Base-by-base conservation (phyloP, 352 stramenopile genomes). In the Pythium brachiatum region DNA sequence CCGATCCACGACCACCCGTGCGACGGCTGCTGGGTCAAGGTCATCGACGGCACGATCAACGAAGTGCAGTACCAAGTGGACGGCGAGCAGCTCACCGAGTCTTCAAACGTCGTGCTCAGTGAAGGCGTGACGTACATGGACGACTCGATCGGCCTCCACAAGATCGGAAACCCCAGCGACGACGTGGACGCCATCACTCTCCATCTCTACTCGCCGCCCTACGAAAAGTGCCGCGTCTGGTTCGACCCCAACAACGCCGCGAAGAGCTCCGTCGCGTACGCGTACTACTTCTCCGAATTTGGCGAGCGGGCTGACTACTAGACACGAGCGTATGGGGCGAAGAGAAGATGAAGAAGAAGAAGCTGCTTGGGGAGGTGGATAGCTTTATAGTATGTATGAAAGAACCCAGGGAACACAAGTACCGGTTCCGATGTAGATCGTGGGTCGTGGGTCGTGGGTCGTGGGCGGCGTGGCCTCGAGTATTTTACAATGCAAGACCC, bases 1-100 rank as follows among this genome's bases (percentile, higher is more conserved):
- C 89, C 88, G 0, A 96, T 98, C 69, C 93, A 98, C 73, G 90
- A 98, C 73, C 93, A 98, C 74, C 92, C 88, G 43, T 92, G 81
- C 48, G 89, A 97, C 68, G 93, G 91, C 31, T 98, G 93, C 74
- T 97, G 89, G 89, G 78, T 97, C 62, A 87, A 93, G 34, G 74
- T 94, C 20, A 81, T 96, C 20, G 72, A 97, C 60, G 94, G 94
- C 18, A 63, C 70, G 26, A 77, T 98, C 43, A 83, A 89, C 64
- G 94, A 98, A 72, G 89, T 92, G 55, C 90, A 89, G n/a, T 98
- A 97, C 73, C 39, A 75, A 44, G 64, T 75, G 21, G 46, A 82
- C 21, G 67, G 69, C 46, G 55, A 47, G 12, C 62, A 64, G 32
- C 80, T 92, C 61, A 53, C 78, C 2, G 81, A 92, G 74, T 83